These are phyloP conservation scores for Suhomyces kunorum DNA, from an alignment of 1,139 yeast genomes.

Conservation along the genomic window DNA sequence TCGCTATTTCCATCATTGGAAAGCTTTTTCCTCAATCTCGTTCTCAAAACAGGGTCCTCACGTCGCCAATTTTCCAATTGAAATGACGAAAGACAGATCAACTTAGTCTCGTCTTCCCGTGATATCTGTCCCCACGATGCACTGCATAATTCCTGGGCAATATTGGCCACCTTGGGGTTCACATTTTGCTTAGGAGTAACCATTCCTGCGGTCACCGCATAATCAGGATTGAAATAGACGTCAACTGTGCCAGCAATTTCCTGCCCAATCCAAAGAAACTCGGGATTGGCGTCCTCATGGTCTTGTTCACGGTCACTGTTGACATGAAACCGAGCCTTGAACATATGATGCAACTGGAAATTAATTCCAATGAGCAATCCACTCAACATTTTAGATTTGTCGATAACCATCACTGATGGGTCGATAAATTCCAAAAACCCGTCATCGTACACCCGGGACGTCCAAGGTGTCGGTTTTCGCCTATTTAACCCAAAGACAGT, in stretches of 20 bases:
- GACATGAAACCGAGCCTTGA: slow-evolving; percentile 25
- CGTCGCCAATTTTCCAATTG: slow-evolving; percentile 36
- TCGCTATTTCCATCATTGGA: slow-evolving; percentile 4
- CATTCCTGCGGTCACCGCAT: slow-evolving; percentile 36
- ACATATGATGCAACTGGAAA: slow-evolving; percentile 28
- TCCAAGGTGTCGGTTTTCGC: slow-evolving; percentile 13
- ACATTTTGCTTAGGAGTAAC: slow-evolving; percentile 31
- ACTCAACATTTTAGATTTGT: slow-evolving; percentile 29
- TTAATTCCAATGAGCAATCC: slow-evolving; percentile 34
- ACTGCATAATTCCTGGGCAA: slow-evolving; percentile 39
- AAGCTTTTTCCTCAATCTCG: slow-evolving; percentile 21
- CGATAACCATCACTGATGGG: slow-evolving; percentile 30
- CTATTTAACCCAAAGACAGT: slow-evolving; percentile 21
- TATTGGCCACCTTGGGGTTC: slow-evolving; percentile 21
- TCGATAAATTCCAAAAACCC: slow-evolving; percentile 31
- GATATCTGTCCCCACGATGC: slow-evolving; percentile 42
- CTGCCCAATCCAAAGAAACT: slow-evolving; percentile 39
- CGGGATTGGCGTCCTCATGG: slow-evolving; percentile 22
- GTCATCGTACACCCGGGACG: slow-evolving; percentile 26
- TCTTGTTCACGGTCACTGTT: background rate
- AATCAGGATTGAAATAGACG: slow-evolving; percentile 29
- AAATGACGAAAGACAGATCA: slow-evolving; percentile 36
- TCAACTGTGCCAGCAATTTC: slow-evolving; percentile 30
- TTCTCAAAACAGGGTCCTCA: slow-evolving; percentile 17
- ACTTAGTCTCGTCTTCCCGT: slow-evolving; percentile 25